Conservation (phyloP, 768 basidiomycete genomes). For the Tulasnella sp. region DNA sequence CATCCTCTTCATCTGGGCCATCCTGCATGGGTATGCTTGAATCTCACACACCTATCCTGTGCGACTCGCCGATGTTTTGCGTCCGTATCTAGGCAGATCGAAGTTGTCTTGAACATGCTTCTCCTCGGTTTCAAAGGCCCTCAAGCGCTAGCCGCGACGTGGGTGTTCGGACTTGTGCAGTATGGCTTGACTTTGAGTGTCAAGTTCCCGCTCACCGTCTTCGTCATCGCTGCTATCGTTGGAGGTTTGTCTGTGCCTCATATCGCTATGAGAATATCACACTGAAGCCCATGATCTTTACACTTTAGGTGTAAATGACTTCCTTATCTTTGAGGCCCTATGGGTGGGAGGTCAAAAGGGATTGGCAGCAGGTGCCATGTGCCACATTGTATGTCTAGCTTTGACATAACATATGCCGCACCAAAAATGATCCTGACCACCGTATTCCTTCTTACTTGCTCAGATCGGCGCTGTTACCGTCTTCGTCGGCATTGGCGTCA, state of each 20-base stretch:
- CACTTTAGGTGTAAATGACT: not conserved
- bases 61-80: not conserved
- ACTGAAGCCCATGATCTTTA: too few relatives aligned
- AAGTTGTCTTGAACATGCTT: slow-evolving; percentile 1
- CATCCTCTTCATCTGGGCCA: not conserved
- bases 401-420: not conserved
- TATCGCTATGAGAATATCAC: too few relatives aligned
- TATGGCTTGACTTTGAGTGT: not conserved
- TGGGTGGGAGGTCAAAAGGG: not conserved
- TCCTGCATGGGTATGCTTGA: slow-evolving; percentile 7
- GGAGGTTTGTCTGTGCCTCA: not conserved
- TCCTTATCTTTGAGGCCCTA: not conserved
- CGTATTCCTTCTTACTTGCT: not conserved
- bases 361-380: not conserved
- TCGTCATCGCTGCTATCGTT: not conserved
- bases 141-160: not conserved
- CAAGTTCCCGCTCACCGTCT: not conserved
- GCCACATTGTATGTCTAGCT: not conserved
- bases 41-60: not conserved
- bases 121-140: not conserved
- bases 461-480: slow-evolving; percentile 6
- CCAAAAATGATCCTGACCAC: not conserved
- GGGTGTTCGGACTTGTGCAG: not conserved
- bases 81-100: not conserved
- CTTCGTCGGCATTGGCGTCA: not conserved